Base-by-base conservation (phyloP, 169 alveolate genomes). In the Plasmodium vivax region DNA sequence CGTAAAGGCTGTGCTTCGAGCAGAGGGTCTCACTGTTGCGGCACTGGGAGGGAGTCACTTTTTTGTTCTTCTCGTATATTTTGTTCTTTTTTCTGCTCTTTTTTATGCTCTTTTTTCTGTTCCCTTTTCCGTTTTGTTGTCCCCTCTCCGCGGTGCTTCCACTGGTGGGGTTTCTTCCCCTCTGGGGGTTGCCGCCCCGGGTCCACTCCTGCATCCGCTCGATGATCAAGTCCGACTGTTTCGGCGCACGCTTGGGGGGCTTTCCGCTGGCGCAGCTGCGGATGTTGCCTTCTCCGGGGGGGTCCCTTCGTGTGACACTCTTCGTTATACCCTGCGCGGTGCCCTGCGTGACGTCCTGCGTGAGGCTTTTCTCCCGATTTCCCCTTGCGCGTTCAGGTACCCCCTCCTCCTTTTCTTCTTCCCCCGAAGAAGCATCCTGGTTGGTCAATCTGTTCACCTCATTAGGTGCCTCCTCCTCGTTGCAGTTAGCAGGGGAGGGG, bases 1-100 rank as follows among this genome's bases (percentile, higher is more conserved):
- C 93, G 32, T 54, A 32, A 36, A 38, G 5, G 41, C 77, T 87
- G 81, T 75, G 45, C 38, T 47, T 75, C 16, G 93, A 75, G 45
- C 58, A 87, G 12, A 87, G 62, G 12, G 51, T 54, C 71, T 32
- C 82, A 9, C 71, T 87, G 19, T 75, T 30, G 27, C 43, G 41
- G 23, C 38, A 9, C 27, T 38, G 47, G 10, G 85, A 45, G 23
- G 47, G 2, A 3, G 12, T 32, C 14, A 27, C 62, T 43, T 54
- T 54, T 30, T 75, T 41, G 1, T 36, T 51, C n/a, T n/a, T 23
- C 27, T 23, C 27, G 27, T 23, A 23, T 23, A 23, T 23, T 23
- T 23, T 23, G 27, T 23, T 23, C 27, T 23, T 23, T 23, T 23
- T 23, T 23, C 27, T 23, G 27, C 27, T 23, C 27, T 23, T 23